Conservation (phyloP, 2,329 filamentous ascomycete genomes). For the Pseudogymnoascus sp. region DNA sequence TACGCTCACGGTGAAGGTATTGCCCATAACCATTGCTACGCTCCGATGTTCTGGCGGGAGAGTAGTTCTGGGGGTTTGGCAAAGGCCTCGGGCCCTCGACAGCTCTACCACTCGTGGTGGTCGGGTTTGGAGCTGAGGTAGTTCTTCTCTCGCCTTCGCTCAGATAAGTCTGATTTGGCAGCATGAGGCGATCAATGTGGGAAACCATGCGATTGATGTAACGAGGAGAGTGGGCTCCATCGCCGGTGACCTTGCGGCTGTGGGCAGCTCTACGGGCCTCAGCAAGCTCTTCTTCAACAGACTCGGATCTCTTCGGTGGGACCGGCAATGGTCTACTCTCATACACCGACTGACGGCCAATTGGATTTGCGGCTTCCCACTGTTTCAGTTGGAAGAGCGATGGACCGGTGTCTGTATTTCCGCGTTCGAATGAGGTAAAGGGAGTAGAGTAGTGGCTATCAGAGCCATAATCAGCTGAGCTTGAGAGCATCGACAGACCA, state of each 20-base stretch:
- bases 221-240: conserved; percentile 31
- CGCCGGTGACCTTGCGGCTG: conserved; percentile 22
- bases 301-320: conserved; percentile 25
- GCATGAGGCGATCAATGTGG: conserved; percentile 51
- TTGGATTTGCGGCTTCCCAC: background rate
- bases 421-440: background rate
- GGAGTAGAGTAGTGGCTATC: conserved; percentile 6
- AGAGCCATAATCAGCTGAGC: background rate
- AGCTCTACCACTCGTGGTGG: conserved; percentile 13
- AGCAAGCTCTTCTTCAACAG: conserved; percentile 25
- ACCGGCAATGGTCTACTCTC: conserved; percentile 27
- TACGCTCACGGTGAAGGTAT: conserved; percentile 14
- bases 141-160: conserved; percentile 14
- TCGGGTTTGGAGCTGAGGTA: conserved; percentile 25
- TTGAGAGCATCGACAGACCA: background rate
- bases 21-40: background rate
- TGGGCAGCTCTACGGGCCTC: conserved; percentile 27
- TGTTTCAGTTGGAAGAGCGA: background rate
- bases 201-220: conserved; percentile 55
- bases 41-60: background rate
- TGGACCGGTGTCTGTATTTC: background rate
- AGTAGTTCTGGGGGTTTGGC: background rate
- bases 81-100: background rate
- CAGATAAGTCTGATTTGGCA: conserved; percentile 26
- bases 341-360: conserved; percentile 13